Conservation (phyloP, 805 yeast species). For the Brettanomyces nanus region DNA sequence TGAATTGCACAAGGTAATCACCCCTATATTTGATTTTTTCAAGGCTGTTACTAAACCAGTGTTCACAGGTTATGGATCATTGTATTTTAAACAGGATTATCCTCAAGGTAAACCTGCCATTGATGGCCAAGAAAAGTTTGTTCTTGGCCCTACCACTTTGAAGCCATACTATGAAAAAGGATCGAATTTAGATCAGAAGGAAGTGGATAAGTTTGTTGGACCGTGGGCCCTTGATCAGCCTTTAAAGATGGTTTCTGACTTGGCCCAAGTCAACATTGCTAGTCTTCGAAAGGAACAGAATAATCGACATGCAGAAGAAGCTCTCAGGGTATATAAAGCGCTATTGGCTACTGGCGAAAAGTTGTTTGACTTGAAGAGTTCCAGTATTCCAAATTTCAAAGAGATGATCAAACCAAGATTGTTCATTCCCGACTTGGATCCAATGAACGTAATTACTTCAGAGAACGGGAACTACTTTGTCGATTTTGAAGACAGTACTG, state of each 20-base stretch:
- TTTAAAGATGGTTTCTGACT: constrained; percentile 50
- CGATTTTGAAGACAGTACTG: constrained; percentile 76
- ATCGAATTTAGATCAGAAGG: constrained; percentile 40
- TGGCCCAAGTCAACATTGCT: constrained; percentile 62
- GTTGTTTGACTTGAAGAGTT: constrained; percentile 46
- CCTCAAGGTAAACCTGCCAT: constrained; percentile 33
- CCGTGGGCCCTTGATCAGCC: constrained; percentile 67
- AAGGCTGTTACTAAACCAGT: constrained; percentile 30
- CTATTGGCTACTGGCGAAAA: constrained; percentile 47
- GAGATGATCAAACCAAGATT: constrained; percentile 68
- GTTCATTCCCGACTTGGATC: constrained; percentile 79
- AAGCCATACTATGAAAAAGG: constrained; percentile 68
- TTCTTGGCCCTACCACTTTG: constrained; percentile 86
- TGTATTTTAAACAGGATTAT: constrained; percentile 72
- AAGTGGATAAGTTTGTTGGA: constrained; percentile 49
- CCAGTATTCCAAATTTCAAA: constrained; percentile 46
- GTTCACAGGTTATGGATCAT: constrained; percentile 72
- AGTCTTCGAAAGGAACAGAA: constrained; percentile 34
- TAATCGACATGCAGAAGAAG: constrained; percentile 14
- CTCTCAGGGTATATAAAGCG: constrained; percentile 54
- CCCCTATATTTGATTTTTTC: constrained; percentile 54
- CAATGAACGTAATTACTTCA: constrained; percentile 68
- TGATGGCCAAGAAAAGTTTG: constrained; percentile 75
- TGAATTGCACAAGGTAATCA: constrained; percentile 51
- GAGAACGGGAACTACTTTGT: constrained; percentile 42